Percentiles rank a stretch among this genome's conserved stretches.
phyloP scores from a whole-genome alignment of 495 filamentous ascomycete species.

The Podospora pseudoanserina region DNA sequence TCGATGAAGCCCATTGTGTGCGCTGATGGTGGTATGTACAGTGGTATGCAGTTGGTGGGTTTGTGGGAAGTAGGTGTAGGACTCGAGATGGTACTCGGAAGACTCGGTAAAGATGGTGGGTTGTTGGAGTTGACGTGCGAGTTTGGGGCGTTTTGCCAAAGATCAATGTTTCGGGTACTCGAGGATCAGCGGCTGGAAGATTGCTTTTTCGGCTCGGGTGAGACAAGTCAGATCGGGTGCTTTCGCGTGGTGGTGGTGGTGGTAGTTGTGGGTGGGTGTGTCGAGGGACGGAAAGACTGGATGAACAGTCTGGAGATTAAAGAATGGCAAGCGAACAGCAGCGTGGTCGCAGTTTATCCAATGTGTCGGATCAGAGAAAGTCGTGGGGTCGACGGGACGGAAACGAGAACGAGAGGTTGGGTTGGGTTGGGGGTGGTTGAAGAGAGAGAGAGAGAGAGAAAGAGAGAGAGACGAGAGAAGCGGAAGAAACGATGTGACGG shows the following conservation, averaged over 20 bases:
- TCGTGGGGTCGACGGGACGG: constrained; percentile 6
- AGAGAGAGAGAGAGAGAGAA: neutral
- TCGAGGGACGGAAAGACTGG: constrained; percentile 5
- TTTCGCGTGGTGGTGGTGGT: neutral
- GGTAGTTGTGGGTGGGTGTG: neutral
- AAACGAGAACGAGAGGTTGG: constrained; percentile 4
- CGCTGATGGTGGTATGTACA: neutral
- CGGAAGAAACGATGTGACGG: constrained; percentile 6
- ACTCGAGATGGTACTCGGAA: neutral
- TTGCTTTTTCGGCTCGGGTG: constrained; percentile 1
- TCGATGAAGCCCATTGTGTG: constrained; percentile 44
- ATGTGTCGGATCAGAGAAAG: constrained; percentile 6
- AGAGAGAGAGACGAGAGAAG: constrained; percentile 9
- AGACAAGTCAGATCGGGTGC: neutral
- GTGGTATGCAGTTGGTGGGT: neutral
- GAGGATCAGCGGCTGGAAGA: neutral
- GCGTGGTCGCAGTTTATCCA: neutral
- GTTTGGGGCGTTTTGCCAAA: neutral
- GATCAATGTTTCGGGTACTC: neutral
- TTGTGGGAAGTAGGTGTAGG: neutral
- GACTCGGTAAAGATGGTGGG: neutral
- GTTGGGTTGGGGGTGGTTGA: neutral
- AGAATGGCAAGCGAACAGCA: constrained; percentile 1
- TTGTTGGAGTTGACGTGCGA: neutral
- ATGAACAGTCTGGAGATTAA: neutral